These are phyloP conservation scores for Fusarium heterosporum DNA, from an alignment of 2,329 filamentous ascomycete species.

Conservation along the genomic window DNA sequence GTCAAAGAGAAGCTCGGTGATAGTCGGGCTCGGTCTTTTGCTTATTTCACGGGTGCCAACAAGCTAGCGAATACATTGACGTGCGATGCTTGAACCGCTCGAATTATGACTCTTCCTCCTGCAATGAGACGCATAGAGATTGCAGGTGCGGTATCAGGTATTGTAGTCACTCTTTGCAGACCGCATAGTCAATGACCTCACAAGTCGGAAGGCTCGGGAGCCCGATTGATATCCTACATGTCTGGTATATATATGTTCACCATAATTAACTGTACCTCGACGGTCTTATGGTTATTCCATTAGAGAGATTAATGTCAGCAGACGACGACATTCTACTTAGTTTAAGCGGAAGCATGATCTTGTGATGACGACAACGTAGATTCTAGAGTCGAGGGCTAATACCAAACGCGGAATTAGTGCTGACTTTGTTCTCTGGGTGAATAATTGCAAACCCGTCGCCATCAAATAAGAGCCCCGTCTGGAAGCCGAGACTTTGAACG, in stretches of 20 bases:
- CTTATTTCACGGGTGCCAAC: background rate
- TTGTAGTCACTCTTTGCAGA: background rate
- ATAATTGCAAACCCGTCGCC: slow-evolving; percentile 18
- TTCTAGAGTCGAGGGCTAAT: slow-evolving; percentile 7
- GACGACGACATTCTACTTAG: background rate
- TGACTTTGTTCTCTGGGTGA: slow-evolving; percentile 27
- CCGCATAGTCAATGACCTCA: background rate
- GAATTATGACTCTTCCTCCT: background rate
- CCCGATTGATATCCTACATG: background rate
- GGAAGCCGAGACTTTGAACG: background rate
- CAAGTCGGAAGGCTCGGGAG: slow-evolving; percentile 20
- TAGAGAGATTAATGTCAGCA: background rate
- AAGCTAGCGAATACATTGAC: slow-evolving; percentile 14
- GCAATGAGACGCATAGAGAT: background rate
- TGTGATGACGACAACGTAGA: slow-evolving; percentile 34
- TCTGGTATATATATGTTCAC: background rate
- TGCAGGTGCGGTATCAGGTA: background rate
- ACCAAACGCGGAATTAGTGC: slow-evolving; percentile 31
- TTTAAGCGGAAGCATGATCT: slow-evolving; percentile 10
- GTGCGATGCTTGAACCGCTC: slow-evolving; percentile 4
- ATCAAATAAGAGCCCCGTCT: slow-evolving; percentile 10
- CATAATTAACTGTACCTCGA: slow-evolving; percentile 15
- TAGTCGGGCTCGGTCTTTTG: slow-evolving; percentile 30
- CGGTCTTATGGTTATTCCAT: slow-evolving; percentile 25
- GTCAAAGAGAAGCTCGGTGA: slow-evolving; percentile 18